Conservation (phyloP, 169 alveolate genomes). For the Plasmodium sp. region DNA sequence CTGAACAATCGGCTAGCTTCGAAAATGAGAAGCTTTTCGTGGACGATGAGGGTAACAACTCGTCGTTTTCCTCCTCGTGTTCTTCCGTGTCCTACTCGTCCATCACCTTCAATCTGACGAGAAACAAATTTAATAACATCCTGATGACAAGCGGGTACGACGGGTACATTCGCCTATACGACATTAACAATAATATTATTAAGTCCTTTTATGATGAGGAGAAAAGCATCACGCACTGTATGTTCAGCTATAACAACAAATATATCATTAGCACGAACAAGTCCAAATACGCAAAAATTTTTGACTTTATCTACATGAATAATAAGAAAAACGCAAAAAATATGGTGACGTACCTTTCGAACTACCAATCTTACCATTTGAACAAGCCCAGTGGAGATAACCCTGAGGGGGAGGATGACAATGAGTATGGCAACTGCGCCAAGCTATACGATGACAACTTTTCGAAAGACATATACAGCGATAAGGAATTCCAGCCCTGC, state of each 20-base stretch:
- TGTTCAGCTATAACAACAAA: slow-evolving; percentile 67
- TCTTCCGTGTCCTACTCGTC: slow-evolving; percentile 34
- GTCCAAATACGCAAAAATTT: slow-evolving; percentile 19
- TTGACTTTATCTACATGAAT: slow-evolving; percentile 68
- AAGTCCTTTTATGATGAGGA: slow-evolving; percentile 70
- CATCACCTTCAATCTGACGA: slow-evolving; percentile 20
- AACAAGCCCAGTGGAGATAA: not conserved
- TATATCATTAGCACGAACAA: slow-evolving; percentile 69
- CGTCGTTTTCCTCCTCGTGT: slow-evolving; percentile 18
- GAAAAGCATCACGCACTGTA: slow-evolving; percentile 65
- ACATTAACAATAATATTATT: slow-evolving; percentile 60
- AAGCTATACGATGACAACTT: slow-evolving; percentile 15
- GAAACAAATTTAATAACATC: slow-evolving; percentile 31
- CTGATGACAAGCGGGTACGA: slow-evolving; percentile 75
- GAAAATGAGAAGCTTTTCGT: not conserved
- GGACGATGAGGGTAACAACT: not conserved
- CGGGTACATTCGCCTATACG: slow-evolving; percentile 61
- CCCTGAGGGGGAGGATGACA: not conserved
- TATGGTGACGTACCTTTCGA: slow-evolving; percentile 35
- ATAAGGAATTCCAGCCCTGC: slow-evolving; percentile 15
- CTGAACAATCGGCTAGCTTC: not conserved
- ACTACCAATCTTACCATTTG: slow-evolving; percentile 23
- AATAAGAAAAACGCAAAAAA: slow-evolving; percentile 58
- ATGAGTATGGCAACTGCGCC: not conserved
- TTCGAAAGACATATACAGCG: slow-evolving; percentile 22